A percentile compares a stretch with the other conserved stretches of the same genome.
Conservation (phyloP, 1,284 basidiomycete genomes). For the Rhizoctonia solani region DNA sequence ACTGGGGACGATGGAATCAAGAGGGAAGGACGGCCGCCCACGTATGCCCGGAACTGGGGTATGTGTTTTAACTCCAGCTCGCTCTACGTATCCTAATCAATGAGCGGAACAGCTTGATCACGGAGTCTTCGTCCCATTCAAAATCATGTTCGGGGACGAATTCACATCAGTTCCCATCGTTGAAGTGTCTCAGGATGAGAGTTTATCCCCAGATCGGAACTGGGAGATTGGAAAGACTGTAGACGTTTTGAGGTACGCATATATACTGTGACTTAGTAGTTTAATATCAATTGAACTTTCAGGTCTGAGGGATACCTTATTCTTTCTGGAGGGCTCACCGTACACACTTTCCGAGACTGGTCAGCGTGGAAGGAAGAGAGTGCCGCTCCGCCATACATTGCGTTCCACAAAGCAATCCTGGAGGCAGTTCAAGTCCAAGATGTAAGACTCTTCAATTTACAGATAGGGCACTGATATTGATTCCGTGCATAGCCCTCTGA, state of each 20-base stretch:
- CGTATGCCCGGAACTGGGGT: slow-evolving; percentile 61
- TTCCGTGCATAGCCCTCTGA: slow-evolving; percentile 38
- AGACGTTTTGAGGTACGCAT: slow-evolving; percentile 55
- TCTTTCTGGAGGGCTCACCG: slow-evolving; percentile 69
- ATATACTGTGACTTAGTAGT: neutral
- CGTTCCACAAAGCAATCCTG: slow-evolving; percentile 63
- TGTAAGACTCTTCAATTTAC: slow-evolving; percentile 50
- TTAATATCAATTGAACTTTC: slow-evolving; percentile 44
- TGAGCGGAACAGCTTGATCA: slow-evolving; percentile 63
- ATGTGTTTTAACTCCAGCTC: too few species aligned
- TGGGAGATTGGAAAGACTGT: slow-evolving; percentile 69
- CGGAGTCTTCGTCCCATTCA: slow-evolving; percentile 69
- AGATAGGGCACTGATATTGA: too few species aligned
- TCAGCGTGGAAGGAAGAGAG: slow-evolving; percentile 47
- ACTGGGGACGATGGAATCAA: slow-evolving; percentile 52
- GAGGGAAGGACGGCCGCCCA: slow-evolving; percentile 66
- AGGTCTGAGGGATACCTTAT: slow-evolving; percentile 65
- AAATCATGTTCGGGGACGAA: slow-evolving; percentile 72
- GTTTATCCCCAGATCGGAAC: slow-evolving; percentile 62
- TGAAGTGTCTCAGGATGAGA: slow-evolving; percentile 69
- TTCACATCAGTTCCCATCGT: slow-evolving; percentile 64
- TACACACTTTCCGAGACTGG: slow-evolving; percentile 27
- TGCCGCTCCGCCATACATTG: slow-evolving; percentile 50
- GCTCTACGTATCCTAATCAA: too few species aligned
- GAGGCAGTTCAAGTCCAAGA: slow-evolving; percentile 56